phyloP scores from a whole-genome alignment of 2,329 filamentous ascomycete species.

The Exutisphaerella laricina region DNA sequence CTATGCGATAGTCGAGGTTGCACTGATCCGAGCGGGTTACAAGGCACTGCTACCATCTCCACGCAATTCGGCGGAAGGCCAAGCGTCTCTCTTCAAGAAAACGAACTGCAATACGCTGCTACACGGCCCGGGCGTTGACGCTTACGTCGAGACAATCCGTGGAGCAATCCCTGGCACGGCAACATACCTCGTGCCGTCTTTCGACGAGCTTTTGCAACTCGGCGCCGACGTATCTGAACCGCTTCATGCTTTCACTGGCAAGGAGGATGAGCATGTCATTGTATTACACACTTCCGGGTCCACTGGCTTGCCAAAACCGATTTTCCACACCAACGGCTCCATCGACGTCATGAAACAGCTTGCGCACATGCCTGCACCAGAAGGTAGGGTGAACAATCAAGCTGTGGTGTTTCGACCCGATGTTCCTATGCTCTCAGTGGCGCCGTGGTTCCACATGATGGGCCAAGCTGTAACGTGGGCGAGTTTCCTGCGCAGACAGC shows the following conservation, averaged over 20 bases:
- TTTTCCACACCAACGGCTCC: conserved; percentile 16
- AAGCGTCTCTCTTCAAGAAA: conserved; percentile 16
- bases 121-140: conserved; percentile 16
- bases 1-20: conserved; percentile 22
- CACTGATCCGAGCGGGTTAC: conserved; percentile 24
- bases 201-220: conserved; percentile 13
- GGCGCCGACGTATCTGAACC: conserved; percentile 3
- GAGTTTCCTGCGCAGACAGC: conserved; percentile 9
- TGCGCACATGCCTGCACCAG: conserved; percentile 6
- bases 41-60: conserved; percentile 20
- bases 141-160: conserved; percentile 18
- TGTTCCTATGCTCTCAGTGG: conserved; percentile 10
- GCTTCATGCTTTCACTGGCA: conserved; percentile 5
- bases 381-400: conserved; percentile 10
- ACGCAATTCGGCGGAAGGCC: conserved; percentile 15
- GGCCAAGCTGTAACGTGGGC: conserved; percentile 13
- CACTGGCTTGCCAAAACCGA: conserved; percentile 20
- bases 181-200: conserved; percentile 13
- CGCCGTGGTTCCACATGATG: conserved; percentile 21
- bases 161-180: conserved; percentile 16
- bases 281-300: conserved; percentile 21
- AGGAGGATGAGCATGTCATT: conserved; percentile 11
- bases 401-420: conserved; percentile 8
- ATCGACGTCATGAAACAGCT: conserved; percentile 15
- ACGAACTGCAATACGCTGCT: conserved; percentile 16